Evolutionary conservation across 2,329 filamentous ascomycete genomes (phyloP).

Genomic region (Incumbomyces lentus): DNA sequence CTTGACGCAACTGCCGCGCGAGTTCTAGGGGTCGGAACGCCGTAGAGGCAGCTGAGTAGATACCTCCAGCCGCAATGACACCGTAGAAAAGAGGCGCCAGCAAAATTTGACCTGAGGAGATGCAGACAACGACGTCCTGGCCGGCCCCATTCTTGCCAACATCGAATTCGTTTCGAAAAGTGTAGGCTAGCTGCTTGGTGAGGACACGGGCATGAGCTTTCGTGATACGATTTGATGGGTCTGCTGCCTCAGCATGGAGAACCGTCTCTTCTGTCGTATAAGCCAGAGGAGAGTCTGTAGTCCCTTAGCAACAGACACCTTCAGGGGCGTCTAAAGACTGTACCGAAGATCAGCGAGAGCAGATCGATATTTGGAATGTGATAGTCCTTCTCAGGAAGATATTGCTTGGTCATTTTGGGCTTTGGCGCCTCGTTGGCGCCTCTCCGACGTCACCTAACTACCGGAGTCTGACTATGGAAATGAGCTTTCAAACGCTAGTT

Average conservation of each 20-base stretch:
- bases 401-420: constrained; percentile 7
- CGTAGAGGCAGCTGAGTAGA: constrained; percentile 37
- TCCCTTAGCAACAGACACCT: neutral
- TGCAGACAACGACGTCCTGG: constrained; percentile 46
- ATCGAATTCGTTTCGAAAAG: constrained; percentile 44
- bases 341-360: constrained; percentile 16
- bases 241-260: constrained; percentile 48
- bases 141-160: constrained; percentile 42
- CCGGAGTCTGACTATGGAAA: too few species aligned
- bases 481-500: too few species aligned
- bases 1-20: constrained; percentile 23
- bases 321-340: neutral
- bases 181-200: constrained; percentile 44
- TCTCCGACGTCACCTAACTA: neutral
- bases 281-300: constrained; percentile 13
- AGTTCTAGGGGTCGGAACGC: constrained; percentile 14
- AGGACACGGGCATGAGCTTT: constrained; percentile 41
- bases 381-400: constrained; percentile 18
- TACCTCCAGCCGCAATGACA: constrained; percentile 49
- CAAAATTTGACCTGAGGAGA: constrained; percentile 48
- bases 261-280: constrained; percentile 36
- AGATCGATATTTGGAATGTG: constrained; percentile 16
- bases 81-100: constrained; percentile 46
- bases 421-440: neutral
- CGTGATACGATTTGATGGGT: constrained; percentile 44